Percentiles rank a stretch among this genome's conserved stretches.
Evolutionary conservation across 2,329 filamentous ascomycete genomes (phyloP).

Genomic region (Ophiostoma pallidulum): DNA sequence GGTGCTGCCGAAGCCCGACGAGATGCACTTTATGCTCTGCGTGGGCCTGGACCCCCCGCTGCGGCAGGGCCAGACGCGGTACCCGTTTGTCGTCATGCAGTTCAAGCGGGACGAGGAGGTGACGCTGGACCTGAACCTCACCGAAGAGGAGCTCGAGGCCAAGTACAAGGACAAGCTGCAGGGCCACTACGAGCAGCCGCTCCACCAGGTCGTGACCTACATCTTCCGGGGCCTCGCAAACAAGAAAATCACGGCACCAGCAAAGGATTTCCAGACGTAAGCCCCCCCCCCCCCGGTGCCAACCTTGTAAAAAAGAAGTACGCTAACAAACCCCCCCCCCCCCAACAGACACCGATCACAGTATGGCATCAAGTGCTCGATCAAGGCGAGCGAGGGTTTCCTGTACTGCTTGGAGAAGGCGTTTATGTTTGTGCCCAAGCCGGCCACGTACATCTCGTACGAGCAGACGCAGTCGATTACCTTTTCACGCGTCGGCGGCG

Average conservation of each 20-base stretch:
- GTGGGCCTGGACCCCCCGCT: conserved; percentile 91
- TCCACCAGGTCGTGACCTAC: conserved; percentile 87
- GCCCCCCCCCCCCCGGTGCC: conserved; percentile 20
- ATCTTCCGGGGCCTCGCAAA: conserved; percentile 91
- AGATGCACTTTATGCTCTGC: conserved; percentile 88
- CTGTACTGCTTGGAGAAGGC: conserved; percentile 96
- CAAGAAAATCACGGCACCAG: conserved; percentile 90
- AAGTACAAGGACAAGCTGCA: conserved; percentile 85
- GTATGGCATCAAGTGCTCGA: conserved; percentile 97
- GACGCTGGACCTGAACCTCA: conserved; percentile 91
- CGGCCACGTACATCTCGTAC: conserved; percentile 92
- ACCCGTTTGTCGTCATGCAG: conserved; percentile 98
- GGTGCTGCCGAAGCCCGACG: conserved; percentile 96
- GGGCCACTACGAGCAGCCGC: conserved; percentile 83
- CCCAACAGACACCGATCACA: conserved; percentile 68
- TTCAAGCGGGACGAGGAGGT: conserved; percentile 97
- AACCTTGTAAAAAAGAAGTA: background rate
- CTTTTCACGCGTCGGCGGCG: conserved; percentile 90
- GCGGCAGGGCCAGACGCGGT: conserved; percentile 92
- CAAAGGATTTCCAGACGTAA: conserved; percentile 81
- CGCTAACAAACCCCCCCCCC: background rate
- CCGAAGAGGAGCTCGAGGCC: conserved; percentile 72
- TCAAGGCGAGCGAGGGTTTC: conserved; percentile 97
- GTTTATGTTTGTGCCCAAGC: conserved; percentile 98
- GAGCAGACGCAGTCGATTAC: conserved; percentile 87